phyloP scores from a whole-genome alignment of 2,329 filamentous ascomycete genomes.

The Fusarium sulawesiense region DNA sequence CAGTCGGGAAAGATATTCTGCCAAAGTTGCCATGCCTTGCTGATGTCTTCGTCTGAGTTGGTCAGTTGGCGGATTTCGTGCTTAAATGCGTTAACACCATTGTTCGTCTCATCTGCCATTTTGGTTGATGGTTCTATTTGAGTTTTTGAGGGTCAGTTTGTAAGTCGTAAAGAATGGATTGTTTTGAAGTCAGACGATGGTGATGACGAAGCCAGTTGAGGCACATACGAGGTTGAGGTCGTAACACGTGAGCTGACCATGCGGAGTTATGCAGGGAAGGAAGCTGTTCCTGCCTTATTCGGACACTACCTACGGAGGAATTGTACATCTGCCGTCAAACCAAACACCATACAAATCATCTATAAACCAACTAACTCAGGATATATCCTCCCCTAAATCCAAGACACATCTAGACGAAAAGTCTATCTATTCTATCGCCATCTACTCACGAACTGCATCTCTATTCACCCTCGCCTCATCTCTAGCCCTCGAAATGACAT shows the following conservation, averaged over 20 bases:
- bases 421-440: accelerated
- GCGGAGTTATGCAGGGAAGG: conserved; percentile 17
- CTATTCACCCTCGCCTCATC: conserved; percentile 3
- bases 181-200: neutral
- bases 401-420: too few relatives aligned
- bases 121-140: neutral
- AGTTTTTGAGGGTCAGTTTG: too few relatives aligned
- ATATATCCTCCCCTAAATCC: conserved; percentile 14
- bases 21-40: conserved; percentile 37
- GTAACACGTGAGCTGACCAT: conserved; percentile 19
- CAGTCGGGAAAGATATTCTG: conserved; percentile 38
- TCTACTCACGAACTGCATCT: neutral
- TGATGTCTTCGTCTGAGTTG: conserved; percentile 28
- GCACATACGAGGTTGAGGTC: neutral
- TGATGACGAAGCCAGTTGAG: neutral
- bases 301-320: neutral
- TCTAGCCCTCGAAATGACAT: conserved; percentile 26
- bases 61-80: conserved; percentile 25
- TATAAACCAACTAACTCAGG: conserved; percentile 2
- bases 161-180: too few relatives aligned
- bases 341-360: neutral
- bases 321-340: neutral
- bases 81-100: neutral
- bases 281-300: neutral
- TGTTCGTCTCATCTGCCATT: conserved; percentile 6